Base-by-base conservation (phyloP, 2,329 filamentous ascomycete genomes). In the Aspergillus aculeatinus region DNA sequence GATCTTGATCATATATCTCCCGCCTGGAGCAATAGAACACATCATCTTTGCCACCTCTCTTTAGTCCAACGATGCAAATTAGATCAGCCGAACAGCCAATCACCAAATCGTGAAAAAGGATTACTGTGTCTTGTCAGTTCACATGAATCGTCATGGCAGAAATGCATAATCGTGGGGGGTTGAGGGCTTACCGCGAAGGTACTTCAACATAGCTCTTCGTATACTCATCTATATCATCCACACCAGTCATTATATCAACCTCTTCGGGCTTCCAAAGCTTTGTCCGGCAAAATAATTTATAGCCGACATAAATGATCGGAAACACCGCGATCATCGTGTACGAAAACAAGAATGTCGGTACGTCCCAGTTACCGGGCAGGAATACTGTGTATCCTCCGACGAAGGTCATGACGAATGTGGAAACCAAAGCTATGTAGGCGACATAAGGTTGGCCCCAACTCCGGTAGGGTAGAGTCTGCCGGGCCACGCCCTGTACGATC, bases 361-460 rank as follows among this genome's bases (percentile, higher is more conserved):
- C 71, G 60, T 85, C 82, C 90, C 89, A 94, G 4, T 82, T 81
- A 3, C 80, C 81, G 0, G 88, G 87, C 50, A 93, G 72, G 68
- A 94, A 95, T 1, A 93, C 89, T 0, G 87, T 83, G 63, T 92
- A 94, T 0, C 90, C 90, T 9, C 88, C 86, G 1, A 92, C 86
- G 66, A 93, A 86, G 0, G 87, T 84, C 87, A 94, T 92, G 63
- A 89, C 73, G 52, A 85, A 83, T 1, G 87, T 89, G 27, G 83
- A 85, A 0, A 79, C 71, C 5, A 91, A 76, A 0, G 85, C 87
- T 52, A 87, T 86, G 70, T 84, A 93, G 0, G 90, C 89, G 0
- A 85, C 82, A 67, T 87, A 93, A 2, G 91, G 91, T 77, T 92
- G 89, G 48, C 85, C 81, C 63, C 81, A 82, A 0, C 86, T 86